Evolutionary conservation across 345 rosid species (phyloP), one percentile per base, ranked within the genome.

Genomic region (Camelina sativa): DNA sequence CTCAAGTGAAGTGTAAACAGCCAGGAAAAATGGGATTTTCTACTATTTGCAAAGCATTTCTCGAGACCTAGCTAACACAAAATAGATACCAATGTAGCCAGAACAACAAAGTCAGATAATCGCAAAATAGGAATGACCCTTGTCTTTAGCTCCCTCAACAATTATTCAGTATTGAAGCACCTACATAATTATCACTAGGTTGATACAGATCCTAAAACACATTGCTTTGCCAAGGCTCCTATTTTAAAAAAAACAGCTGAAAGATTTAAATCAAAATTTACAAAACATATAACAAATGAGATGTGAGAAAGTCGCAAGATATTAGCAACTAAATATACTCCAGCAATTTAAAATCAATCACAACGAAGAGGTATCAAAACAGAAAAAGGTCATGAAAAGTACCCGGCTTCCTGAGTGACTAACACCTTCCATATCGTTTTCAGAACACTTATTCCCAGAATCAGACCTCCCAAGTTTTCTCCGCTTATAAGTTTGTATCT

Each of bases 401-500:
- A 91, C 97, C 98, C 79, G 79, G 38, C 81, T 80, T 61, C 80
- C 73, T 7, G 62, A 62, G 61, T 79, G 81, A 52, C 73, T 68
- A 70, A 72, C 84, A 67, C 71, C 82, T 65, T 77, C 85, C 19
- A 23, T 23, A 50, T 68, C 81, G 52, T 78, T 80, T 56, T 67
- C 81, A 8, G 54, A 80, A 81, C 59, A 60, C 62, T 81, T 82
- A 19, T 74, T 55, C 52, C 73, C 85, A 7, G 87, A 82, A 72
- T 79, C 68, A 13, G 80, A 78, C 54, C 73, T 79, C 16, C 68
- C 74, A 35, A 48, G 76, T 82, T 79, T 90, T 30, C 94, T 82
- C 80, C 99, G 87, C 89, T 90, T 95, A 80, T 90, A 92, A 7
- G 90, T 88, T 62, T 69, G 86, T 16, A 90, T 30, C 43, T 74